These are phyloP conservation scores for Paramecium primaurelia DNA, from an alignment of 73 alveolate species.

Conservation along the genomic window DNA sequence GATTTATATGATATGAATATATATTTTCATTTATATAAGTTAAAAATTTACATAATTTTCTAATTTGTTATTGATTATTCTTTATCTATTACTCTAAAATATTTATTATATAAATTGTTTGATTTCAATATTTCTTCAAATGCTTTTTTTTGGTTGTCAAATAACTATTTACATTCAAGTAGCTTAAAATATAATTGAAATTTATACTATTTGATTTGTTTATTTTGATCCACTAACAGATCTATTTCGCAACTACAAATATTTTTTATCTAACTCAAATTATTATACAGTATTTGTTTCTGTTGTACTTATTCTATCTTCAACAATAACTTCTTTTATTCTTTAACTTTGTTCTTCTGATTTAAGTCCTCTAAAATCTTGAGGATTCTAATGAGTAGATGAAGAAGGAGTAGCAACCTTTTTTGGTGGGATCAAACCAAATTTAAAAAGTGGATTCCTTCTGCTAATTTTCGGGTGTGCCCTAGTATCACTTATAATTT, in stretches of 20 bases:
- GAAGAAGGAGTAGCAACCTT: conserved; percentile 4
- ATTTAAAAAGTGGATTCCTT: conserved; percentile 39
- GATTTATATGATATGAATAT: not conserved
- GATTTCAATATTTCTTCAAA: not conserved
- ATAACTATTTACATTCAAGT: conserved; percentile 8
- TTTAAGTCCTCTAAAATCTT: conserved; percentile 2
- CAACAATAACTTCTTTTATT: not conserved
- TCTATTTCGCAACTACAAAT: not conserved
- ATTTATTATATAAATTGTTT: conserved; percentile 21
- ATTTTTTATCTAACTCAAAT: not conserved
- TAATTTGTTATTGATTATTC: not conserved
- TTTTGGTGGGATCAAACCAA: conserved; percentile 6
- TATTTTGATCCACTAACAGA: not conserved
- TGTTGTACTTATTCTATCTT: conserved; percentile 19
- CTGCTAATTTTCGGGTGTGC: conserved; percentile 26
- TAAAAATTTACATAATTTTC: not conserved
- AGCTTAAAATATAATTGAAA: not conserved
- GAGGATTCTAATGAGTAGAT: not conserved
- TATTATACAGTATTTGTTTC: conserved; percentile 3
- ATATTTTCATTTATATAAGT: conserved; percentile 12
- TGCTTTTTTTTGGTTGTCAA: not conserved
- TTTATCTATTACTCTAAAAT: not conserved
- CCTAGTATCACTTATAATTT: not conserved
- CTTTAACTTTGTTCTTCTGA: conserved; percentile 40
- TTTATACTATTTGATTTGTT: not conserved